Evolutionary conservation across 2,329 filamentous ascomycete species (phyloP).

Genomic region (Ceratocystis colombiana): DNA sequence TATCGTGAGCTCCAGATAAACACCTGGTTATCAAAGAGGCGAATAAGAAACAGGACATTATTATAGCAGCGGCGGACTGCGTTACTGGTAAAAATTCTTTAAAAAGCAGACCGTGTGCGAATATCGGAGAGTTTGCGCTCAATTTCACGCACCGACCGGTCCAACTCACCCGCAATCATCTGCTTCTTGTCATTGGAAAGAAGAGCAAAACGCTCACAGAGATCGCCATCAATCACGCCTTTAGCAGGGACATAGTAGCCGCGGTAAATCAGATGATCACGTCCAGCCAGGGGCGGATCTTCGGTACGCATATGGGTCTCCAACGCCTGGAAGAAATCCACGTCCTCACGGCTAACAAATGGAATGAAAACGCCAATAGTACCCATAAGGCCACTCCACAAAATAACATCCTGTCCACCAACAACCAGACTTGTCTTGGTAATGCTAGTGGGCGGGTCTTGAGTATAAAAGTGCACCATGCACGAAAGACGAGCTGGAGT

Average conservation of each 20-base stretch:
- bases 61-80: constrained; percentile 7
- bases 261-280: constrained; percentile 91
- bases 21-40: background rate
- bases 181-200: constrained; percentile 82
- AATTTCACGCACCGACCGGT: constrained; percentile 82
- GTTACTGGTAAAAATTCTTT: constrained; percentile 32
- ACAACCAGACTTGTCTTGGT: constrained; percentile 83
- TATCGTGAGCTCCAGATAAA: constrained; percentile 16
- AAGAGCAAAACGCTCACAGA: constrained; percentile 83
- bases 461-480: constrained; percentile 78
- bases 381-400: constrained; percentile 92
- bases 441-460: constrained; percentile 86
- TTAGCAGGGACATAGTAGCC: constrained; percentile 95
- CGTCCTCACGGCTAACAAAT: constrained; percentile 82
- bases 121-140: constrained; percentile 83
- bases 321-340: constrained; percentile 93
- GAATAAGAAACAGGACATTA: background rate
- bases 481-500: constrained; percentile 74
- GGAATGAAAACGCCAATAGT: constrained; percentile 90
- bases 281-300: constrained; percentile 76
- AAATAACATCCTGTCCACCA: constrained; percentile 78
- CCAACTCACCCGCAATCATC: constrained; percentile 87
- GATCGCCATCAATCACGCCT: constrained; percentile 89
- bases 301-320: constrained; percentile 80
- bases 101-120: constrained; percentile 51